phyloP scores from a whole-genome alignment of 192 early-diverging fungal genomes.

The Bifiguratus adelaidae region DNA sequence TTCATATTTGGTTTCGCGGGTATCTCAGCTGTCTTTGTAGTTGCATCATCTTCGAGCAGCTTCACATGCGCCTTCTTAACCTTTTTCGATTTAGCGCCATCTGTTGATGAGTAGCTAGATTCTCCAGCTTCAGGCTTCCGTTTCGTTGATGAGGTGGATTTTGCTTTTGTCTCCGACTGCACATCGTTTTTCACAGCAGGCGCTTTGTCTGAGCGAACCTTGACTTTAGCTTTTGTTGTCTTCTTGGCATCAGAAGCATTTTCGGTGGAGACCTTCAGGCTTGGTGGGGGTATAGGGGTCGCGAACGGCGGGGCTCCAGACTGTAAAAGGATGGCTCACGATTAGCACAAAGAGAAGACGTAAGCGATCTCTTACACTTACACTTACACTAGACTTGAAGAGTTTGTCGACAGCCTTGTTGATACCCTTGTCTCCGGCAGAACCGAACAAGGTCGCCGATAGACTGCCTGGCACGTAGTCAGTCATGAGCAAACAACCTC shows the following conservation, averaged over 20 bases:
- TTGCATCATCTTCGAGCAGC: background rate
- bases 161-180: too few species aligned
- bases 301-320: constrained; percentile 5
- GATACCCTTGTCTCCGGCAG: constrained; percentile 22
- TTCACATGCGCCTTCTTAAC: background rate
- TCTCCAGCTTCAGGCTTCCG: too few species aligned
- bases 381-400: constrained; percentile 47
- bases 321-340: background rate
- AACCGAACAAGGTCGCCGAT: constrained; percentile 16
- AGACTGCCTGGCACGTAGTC: constrained; percentile 6
- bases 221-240: constrained; percentile 11
- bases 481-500: too few species aligned
- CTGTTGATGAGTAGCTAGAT: too few species aligned
- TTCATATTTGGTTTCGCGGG: constrained; percentile 1
- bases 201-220: constrained; percentile 4
- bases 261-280: background rate
- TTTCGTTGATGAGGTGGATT: too few species aligned
- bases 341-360: background rate
- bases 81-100: constrained; percentile 3
- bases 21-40: background rate
- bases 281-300: constrained; percentile 1
- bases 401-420: constrained; percentile 43
- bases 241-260: constrained; percentile 12
- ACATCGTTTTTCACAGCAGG: constrained; percentile 8
- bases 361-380: background rate